phyloP scores from a whole-genome alignment of 345 rosid species.

The Eucalyptus fibrosa region DNA sequence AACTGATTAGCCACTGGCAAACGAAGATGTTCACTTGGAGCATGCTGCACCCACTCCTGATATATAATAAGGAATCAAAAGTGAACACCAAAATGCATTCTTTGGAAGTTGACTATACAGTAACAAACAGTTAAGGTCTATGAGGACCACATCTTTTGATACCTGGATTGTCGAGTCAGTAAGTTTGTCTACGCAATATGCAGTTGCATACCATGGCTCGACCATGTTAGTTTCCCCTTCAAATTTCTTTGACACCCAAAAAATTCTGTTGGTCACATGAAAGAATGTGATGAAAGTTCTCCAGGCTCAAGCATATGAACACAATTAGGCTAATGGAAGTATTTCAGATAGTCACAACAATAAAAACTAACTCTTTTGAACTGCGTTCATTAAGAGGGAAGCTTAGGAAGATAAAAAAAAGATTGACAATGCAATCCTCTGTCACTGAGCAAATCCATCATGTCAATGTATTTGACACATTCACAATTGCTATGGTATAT shows the following conservation, averaged over 20 bases:
- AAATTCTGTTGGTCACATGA: conserved; percentile 39
- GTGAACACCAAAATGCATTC: not conserved
- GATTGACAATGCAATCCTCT: not conserved
- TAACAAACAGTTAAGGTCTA: not conserved
- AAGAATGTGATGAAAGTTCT: not conserved
- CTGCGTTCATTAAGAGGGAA: not conserved
- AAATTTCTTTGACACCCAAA: conserved; percentile 82
- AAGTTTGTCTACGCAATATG: conserved; percentile 60
- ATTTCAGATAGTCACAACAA: not conserved
- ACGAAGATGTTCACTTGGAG: conserved; percentile 51
- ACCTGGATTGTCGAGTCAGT: conserved; percentile 38
- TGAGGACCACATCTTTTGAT: conserved; percentile 3
- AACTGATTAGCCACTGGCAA: conserved; percentile 64
- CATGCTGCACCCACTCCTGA: conserved; percentile 62
- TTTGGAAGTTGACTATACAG: not conserved
- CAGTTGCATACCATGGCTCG: conserved; percentile 90
- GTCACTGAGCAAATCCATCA: not conserved
- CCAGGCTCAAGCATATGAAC: not conserved
- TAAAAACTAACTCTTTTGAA: not conserved
- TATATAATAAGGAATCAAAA: not conserved
- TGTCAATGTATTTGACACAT: not conserved
- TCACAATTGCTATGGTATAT: not conserved
- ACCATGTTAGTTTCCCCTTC: conserved; percentile 59
- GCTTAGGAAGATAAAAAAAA: not conserved
- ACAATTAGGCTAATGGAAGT: not conserved